Percentiles rank a stretch among this genome's conserved stretches.
phyloP scores from a whole-genome alignment of 2,329 filamentous ascomycete genomes.

The Orbilia brochopaga region DNA sequence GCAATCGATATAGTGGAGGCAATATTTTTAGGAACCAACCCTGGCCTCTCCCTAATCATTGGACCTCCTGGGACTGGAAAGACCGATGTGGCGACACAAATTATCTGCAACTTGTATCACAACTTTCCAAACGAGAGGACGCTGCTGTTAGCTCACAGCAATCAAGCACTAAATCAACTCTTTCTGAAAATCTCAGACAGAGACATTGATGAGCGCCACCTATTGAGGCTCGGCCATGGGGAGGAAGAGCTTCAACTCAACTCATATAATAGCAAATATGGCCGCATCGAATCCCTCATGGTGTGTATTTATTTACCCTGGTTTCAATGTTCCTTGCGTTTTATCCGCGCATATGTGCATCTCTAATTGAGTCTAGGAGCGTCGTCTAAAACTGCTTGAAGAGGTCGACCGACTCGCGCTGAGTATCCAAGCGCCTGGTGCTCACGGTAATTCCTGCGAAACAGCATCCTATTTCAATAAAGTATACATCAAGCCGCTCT shows the following conservation, averaged over 20 bases:
- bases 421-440: slow-evolving; percentile 84
- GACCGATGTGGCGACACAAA: slow-evolving; percentile 97
- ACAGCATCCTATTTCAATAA: slow-evolving; percentile 96
- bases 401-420: slow-evolving; percentile 86
- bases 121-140: slow-evolving; percentile 94
- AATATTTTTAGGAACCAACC: slow-evolving; percentile 90
- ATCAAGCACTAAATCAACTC: slow-evolving; percentile 94
- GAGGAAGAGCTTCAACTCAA: slow-evolving; percentile 85
- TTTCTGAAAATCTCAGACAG: slow-evolving; percentile 97
- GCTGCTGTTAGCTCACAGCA: slow-evolving; percentile 91
- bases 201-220: slow-evolving; percentile 92
- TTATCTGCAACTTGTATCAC: slow-evolving; percentile 98
- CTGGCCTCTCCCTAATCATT: slow-evolving; percentile 89
- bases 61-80: slow-evolving; percentile 96
- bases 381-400: slow-evolving; percentile 75
- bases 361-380: slow-evolving; percentile 63
- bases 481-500: slow-evolving; percentile 86
- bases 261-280: slow-evolving; percentile 88
- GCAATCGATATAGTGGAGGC: slow-evolving; percentile 68
- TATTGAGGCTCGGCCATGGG: slow-evolving; percentile 89
- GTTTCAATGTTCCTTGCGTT: too few relatives aligned
- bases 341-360: too few relatives aligned
- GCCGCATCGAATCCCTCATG: slow-evolving; percentile 91
- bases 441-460: slow-evolving; percentile 95
- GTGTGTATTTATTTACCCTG: slow-evolving; percentile 28